Evolutionary conservation across 2,329 filamentous ascomycete species (phyloP), one percentile per base, ranked within the genome.

Genomic region (Verticillium albo-atrum): DNA sequence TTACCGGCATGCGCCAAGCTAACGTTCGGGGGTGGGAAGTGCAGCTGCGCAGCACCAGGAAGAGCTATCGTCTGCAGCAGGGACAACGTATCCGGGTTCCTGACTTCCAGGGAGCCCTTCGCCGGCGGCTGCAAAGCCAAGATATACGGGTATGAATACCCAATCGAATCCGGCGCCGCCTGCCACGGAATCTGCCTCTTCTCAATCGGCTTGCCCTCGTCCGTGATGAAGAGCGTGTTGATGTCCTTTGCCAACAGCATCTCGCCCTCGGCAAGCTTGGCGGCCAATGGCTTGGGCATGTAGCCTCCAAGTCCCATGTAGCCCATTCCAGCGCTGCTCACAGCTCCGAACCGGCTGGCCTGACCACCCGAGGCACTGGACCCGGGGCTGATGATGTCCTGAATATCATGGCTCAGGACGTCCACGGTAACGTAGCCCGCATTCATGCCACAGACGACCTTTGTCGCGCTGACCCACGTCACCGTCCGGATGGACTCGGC

Each of bases 191-290:
- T 88, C 71, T 98, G 93, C 58, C 89, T 83, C 73, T 91, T 91
- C 52, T 93, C 89, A 34, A 96, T 72, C 0, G 92, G 83, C 65
- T 92, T 93, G 4, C 93, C 95, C 30, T 92, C 83, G 12, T 89
- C 85, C 60, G 95, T 89, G 65, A 97, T 90, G 71, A 99, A 99
- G 57, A 97, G 78, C 1, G 93, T 96, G 72, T 97, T 96, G 68
- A 97, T 92, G 67, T 99, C 95, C 73, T 96, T 97, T n/a, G 94
- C 92, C n/a, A 99, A 81, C 60, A 99, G 77, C 71, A 98, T 85
- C 74, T 97, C 86, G 4, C 91, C 90, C 64, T 96, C 90, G 3
- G 86, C 85, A 14, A 99, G 81, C 66, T 89, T 89, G 6, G 93
- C 89, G 6, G 91, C 91, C 67, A 99, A 81, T 6, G 95, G 96